These are phyloP conservation scores for Colletotrichum falcatum DNA, from an alignment of 2,329 filamentous ascomycete genomes.

Conservation along the genomic window DNA sequence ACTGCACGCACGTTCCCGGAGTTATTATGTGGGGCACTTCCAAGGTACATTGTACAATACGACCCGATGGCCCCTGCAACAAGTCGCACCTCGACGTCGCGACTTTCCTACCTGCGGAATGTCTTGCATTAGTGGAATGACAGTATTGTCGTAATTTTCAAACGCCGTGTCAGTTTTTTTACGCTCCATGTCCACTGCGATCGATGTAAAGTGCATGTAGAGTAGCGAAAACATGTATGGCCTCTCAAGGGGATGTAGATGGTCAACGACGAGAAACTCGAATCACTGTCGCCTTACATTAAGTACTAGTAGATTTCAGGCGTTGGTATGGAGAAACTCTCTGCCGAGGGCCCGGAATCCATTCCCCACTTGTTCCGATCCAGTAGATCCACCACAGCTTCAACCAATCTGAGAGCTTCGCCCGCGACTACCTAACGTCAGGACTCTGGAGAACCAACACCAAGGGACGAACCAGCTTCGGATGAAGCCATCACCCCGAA, in stretches of 20 bases:
- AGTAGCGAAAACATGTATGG: not conserved
- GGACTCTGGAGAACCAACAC: conserved; percentile 17
- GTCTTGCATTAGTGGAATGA: not conserved
- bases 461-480: not conserved
- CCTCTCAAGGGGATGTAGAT: not conserved
- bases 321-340: conserved; percentile 31
- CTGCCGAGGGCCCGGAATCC: conserved; percentile 20
- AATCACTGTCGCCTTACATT: not conserved
- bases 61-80: conserved; percentile 15
- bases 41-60: not conserved
- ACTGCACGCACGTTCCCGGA: conserved; percentile 32
- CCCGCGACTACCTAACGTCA: conserved; percentile 32
- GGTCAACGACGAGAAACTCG: not conserved
- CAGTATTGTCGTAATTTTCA: not conserved
- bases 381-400: conserved; percentile 34
- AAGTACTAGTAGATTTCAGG: not conserved
- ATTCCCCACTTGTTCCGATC: conserved; percentile 14
- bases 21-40: conserved; percentile 13
- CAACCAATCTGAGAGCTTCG: conserved; percentile 9
- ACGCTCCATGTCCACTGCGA: too few relatives aligned
- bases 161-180: too few relatives aligned
- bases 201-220: too few relatives aligned
- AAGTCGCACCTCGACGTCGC: not conserved
- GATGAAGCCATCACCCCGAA: not conserved
- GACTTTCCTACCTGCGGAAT: not conserved